These are phyloP conservation scores for Tylopilus sp. DNA, from an alignment of 1,284 basidiomycete species.

Conservation along the genomic window DNA sequence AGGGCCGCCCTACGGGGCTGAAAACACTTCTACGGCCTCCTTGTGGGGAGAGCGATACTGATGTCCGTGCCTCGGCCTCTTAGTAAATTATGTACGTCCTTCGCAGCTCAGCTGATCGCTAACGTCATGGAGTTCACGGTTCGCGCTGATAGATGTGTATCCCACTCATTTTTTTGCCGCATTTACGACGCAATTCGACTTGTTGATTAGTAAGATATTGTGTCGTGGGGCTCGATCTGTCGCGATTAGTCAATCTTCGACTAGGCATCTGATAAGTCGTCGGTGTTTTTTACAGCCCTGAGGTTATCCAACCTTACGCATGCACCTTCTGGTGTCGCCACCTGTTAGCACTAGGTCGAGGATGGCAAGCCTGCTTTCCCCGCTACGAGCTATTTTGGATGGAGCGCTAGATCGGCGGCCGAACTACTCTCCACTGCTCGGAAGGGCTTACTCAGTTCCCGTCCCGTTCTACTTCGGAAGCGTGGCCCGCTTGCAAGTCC, in stretches of 20 bases:
- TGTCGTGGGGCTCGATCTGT: neutral
- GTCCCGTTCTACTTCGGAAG: neutral
- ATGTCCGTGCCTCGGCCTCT: neutral
- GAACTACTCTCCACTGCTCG: neutral
- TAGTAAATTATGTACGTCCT: slow-evolving; percentile 6
- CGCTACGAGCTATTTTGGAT: neutral
- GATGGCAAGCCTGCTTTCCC: neutral
- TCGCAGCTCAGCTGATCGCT: neutral
- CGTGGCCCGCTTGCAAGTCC: neutral
- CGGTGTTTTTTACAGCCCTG: neutral
- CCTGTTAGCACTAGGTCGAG: neutral
- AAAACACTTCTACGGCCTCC: slow-evolving; percentile 10
- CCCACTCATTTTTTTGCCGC: neutral
- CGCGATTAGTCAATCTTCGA: neutral
- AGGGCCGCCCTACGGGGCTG: slow-evolving; percentile 8
- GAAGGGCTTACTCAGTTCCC: neutral
- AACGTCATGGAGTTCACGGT: neutral
- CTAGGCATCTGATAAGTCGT: neutral
- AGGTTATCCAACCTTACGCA: neutral
- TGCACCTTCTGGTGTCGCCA: neutral
- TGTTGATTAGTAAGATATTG: neutral
- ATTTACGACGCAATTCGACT: neutral
- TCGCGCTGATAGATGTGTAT: neutral
- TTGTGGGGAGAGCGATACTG: neutral
- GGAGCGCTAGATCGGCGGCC: slow-evolving; percentile 4